Evolutionary conservation across 148 eudicot species (phyloP).

Genomic region (Amaranthus cruentus): DNA sequence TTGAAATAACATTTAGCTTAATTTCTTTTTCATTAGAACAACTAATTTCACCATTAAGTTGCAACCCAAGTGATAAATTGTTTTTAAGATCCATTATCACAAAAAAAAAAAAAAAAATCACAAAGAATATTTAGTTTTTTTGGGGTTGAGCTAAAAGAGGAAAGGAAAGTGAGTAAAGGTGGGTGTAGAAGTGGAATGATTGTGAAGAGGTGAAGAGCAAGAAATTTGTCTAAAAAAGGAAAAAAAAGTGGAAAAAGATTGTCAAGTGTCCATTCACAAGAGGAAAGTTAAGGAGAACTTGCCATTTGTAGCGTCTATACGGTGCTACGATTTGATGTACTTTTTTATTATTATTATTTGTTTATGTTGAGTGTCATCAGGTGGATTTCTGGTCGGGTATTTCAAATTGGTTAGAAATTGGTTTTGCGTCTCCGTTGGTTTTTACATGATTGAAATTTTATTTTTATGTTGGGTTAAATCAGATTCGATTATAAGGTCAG

Average conservation of each 20-base stretch:
- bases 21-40: neutral
- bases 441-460: too few species aligned
- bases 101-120: neutral
- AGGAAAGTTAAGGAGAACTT: neutral
- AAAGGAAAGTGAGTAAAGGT: neutral
- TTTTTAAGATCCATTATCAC: neutral
- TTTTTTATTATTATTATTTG: neutral
- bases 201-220: conserved; percentile 3
- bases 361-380: too few species aligned
- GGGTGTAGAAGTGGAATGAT: neutral
- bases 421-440: too few species aligned
- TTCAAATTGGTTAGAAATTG: too few species aligned
- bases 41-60: neutral
- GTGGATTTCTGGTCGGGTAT: too few species aligned
- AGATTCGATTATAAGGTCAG: too few species aligned
- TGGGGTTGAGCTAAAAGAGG: neutral
- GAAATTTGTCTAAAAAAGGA: neutral
- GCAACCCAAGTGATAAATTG: neutral
- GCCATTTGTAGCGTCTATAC: conserved; percentile 20
- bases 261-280: neutral
- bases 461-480: too few species aligned
- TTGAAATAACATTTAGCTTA: too few species aligned
- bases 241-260: neutral
- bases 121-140: neutral
- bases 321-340: conserved; percentile 4